Evolutionary conservation across 2,329 filamentous ascomycete genomes (phyloP), one percentile per base, ranked within the genome.

Genomic region (Lecanicillium sp.): DNA sequence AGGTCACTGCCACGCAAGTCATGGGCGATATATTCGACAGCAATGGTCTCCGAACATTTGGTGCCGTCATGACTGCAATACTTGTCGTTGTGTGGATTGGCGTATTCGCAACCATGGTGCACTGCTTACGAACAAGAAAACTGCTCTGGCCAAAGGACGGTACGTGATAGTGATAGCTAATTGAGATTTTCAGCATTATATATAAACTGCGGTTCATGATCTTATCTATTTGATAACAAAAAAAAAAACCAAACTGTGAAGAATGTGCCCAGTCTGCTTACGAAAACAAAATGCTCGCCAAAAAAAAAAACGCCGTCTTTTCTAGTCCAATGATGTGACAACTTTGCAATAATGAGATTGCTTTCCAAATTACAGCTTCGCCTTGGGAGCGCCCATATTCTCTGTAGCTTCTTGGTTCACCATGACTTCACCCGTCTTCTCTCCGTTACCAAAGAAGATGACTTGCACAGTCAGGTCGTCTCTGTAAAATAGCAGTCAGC

Each of bases 381-480:
- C 51, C 51, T 56, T 63, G 37, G 60, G 52, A 28, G 48, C 45
- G 27, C 56, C 54, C 34, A 61, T 52, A 9, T 55, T 50, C 29
- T 83, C 85, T 43, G 82, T 94, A 2, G 92, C 92, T 54, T 95
- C 90, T 47, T 82, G 70, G 61, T 96, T 98, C 42, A 94, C 60
- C 5, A 82, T 75, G 5, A 96, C 83, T 46, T 83, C 81, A 27
- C 89, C 88, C 20, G 74, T 83, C 57, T 80, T 80, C 38, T 80
- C 68, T 27, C 82, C 78, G 50, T 94, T 78, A 43, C 92, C 92
- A 53, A 98, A 98, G 73, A 98, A 98, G 55, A 98, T 94, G 44
- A 98, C 92, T 60, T 98, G 87, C 13, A 98, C 90, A 0, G 92
- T 98, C 46, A 98, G 67, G 57, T 98, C 92, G 57, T 98, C 92